Base-by-base conservation (phyloP, 176 grass and related monocot species). In the Raddia distichophylla region DNA sequence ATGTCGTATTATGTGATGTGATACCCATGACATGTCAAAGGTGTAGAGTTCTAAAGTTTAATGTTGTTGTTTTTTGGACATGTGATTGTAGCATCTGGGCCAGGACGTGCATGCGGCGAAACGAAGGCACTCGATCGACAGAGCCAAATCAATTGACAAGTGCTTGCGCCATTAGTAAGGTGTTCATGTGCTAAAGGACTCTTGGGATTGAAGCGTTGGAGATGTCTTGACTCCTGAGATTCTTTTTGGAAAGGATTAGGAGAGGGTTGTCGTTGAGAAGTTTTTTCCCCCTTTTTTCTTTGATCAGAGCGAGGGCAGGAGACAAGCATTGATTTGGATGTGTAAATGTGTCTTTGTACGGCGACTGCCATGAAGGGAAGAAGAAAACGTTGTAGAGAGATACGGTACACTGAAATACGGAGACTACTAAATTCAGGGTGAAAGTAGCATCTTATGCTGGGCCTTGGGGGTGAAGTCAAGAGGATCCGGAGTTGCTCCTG, bases 81-180 rank as follows among this genome's bases (percentile, higher is more conserved):
- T 66, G 60, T 74, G 34, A 69, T 1, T 12, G 78, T 55, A 81
- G 33, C 73, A 37, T 69, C 64, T 70, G 71, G 85, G 85, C 85
- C 85, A 87, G 72, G 85, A 17, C 37, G 82, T 82, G 79, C 37
- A 40, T 40, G 37, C 73, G 58, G 85, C 47, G 7, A 82, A 54
- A 87, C 56, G 45, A 87, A 82, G 85, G 65, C 63, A 70, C 55
- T 51, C 5, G 27, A 70, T 65, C 20, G 3, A 74, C 20, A 56
- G 47, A 47, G 50, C 32, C 46, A 48, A 66, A 83, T 40, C 66
- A 19, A 49, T 66, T 47, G 2, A 4, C 43, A 33, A 74, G 74
- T 88, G 86, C 75, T 27, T 83, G 74, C 67, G 62, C 71, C 78
- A 65, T 80, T 73, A 78, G 22, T 66, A 71, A 87, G 42, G 60